Conservation (phyloP, 441 rosid genomes). For the Pelargonium myrrhifolium region DNA sequence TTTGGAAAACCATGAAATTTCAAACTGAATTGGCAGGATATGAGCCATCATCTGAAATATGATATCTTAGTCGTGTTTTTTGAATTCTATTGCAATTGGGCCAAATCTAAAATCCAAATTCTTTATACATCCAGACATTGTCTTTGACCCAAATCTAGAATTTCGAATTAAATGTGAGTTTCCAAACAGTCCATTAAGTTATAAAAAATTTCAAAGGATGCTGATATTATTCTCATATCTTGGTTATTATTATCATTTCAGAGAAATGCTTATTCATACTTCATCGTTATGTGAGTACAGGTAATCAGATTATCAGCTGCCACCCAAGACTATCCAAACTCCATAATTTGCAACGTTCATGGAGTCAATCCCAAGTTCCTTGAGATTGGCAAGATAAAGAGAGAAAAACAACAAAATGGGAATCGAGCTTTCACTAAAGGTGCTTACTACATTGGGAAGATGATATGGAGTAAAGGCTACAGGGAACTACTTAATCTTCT, state of each 20-base stretch:
- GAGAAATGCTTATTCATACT: conserved; percentile 9
- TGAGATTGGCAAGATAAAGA: conserved; percentile 63
- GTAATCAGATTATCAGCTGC: conserved; percentile 89
- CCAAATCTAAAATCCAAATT: too few species aligned
- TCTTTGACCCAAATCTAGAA: too few species aligned
- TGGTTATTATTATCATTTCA: neutral
- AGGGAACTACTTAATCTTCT: conserved; percentile 76
- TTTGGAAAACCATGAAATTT: too few species aligned
- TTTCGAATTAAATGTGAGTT: too few species aligned
- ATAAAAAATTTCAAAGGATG: neutral
- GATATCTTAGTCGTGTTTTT: too few species aligned
- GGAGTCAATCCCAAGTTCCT: conserved; percentile 94
- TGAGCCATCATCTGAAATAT: too few species aligned
- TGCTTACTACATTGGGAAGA: conserved; percentile 83
- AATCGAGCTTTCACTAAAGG: conserved; percentile 55
- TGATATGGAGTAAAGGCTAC: conserved; percentile 97
- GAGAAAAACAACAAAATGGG: conserved; percentile 48
- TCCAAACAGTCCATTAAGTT: too few species aligned
- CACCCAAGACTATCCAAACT: conserved; percentile 78
- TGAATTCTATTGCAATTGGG: too few species aligned
- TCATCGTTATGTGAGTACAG: conserved; percentile 35
- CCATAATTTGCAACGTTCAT: conserved; percentile 81
- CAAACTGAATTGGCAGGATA: too few species aligned
- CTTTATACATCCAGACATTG: too few species aligned
- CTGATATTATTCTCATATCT: conserved; percentile 8